phyloP scores from a whole-genome alignment of 179 eudicot genomes.

The Beta corolliflora region DNA sequence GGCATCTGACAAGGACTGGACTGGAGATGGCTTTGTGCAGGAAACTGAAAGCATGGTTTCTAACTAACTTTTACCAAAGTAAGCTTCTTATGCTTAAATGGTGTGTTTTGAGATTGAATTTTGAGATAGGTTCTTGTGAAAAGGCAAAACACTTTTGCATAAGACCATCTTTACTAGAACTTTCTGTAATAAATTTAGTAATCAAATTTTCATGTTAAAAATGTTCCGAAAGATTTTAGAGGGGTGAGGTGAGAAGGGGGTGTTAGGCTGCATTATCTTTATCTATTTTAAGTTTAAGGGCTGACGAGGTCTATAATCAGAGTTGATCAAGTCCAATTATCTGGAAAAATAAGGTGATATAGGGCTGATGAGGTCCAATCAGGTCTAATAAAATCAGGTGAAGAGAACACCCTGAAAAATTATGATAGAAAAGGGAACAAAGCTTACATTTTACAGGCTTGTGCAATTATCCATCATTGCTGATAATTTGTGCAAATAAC shows the following conservation, averaged over 20 bases:
- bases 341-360: no score
- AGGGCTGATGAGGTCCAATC: no score
- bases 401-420: no score
- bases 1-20: conserved; percentile 95
- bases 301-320: no score
- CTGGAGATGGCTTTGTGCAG: conserved; percentile 94
- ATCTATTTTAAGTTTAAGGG: no score
- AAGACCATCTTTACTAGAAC: background rate
- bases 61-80: conserved; percentile 41
- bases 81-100: conserved; percentile 9
- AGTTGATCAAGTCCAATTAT: no score
- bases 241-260: background rate
- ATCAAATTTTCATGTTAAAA: background rate
- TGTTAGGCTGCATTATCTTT: background rate
- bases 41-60: conserved; percentile 97
- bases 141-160: background rate
- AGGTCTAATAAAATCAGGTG: no score
- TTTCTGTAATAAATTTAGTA: no score
- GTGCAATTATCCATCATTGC: no score
- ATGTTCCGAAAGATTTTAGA: background rate
- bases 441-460: background rate
- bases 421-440: background rate
- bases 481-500: background rate
- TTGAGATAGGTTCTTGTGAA: background rate
- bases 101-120: background rate